Base-by-base conservation (phyloP, 768 basidiomycete species). In the Nidula microcarpa region DNA sequence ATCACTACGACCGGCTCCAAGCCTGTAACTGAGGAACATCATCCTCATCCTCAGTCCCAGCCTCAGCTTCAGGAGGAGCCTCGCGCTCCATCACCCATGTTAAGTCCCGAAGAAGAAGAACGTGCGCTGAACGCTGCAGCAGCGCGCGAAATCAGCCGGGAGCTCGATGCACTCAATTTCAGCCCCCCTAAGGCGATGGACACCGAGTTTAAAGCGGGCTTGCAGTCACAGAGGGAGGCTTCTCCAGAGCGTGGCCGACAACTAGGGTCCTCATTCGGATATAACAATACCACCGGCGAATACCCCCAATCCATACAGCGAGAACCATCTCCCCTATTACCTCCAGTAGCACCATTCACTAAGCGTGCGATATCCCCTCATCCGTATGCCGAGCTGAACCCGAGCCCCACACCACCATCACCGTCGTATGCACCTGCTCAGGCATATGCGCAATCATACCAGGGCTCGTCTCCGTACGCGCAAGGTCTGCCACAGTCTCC, bases 61-160 rank as follows among this genome's bases (percentile, higher is more conserved):
- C 23, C 44, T n/a, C 10, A 11, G 23, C 14, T 30, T 5, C 44
- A 46, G 10, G 10, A n/a, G 10, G 14, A 46, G 44, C 44, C 44
- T 41, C 44, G 44, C 13, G 14, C 30, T 30, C 33, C 48, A 34
- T 11, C 32, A 23, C 14, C 48, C 10, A 14, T 36, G 2, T 13
- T 30, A 30, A 30, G 23, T 30, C 23, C 23, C 23, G 70, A 77
- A 33, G 73, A 77, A 6, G 79, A 84, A 9, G 85, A 86, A 57
- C 69, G 65, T 3, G 74, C 72, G n/a, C 74, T 80, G 32, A 81
- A 85, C 57, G 82, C 80, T 1, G 88, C 87, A 14, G 87, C 84
- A 30, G 86, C 86, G 4, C 76, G 82, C 14, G 87, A 87, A 63
- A 75, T 91, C 1, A 78, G 78, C 10, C 77, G 80, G 10, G 89